Percentiles rank a stretch among this genome's conserved stretches.
phyloP scores from a whole-genome alignment of 805 yeast genomes.

The Candida maesae region DNA sequence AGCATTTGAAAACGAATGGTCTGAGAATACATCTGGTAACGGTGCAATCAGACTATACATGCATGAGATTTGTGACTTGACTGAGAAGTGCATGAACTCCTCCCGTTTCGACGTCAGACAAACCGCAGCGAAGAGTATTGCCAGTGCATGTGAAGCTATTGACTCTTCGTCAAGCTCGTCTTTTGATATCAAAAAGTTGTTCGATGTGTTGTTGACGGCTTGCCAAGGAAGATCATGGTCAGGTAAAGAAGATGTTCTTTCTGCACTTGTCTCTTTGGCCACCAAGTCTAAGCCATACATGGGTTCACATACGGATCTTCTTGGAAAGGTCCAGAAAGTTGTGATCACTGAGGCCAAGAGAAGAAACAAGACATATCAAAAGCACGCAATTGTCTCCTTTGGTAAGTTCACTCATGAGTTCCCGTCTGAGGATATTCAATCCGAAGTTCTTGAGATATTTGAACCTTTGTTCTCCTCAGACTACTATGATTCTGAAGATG shows the following conservation, averaged over 20 bases:
- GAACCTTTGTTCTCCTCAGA: slow-evolving; percentile 35
- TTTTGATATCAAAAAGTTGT: slow-evolving; percentile 33
- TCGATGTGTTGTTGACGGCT: slow-evolving; percentile 53
- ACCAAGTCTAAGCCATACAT: slow-evolving; percentile 41
- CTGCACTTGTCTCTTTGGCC: slow-evolving; percentile 61
- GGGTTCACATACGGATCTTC: slow-evolving; percentile 28
- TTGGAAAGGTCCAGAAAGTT: slow-evolving; percentile 38
- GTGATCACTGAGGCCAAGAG: slow-evolving; percentile 61
- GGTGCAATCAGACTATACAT: slow-evolving; percentile 68
- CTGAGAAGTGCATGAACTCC: slow-evolving; percentile 41
- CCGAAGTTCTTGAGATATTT: slow-evolving; percentile 31
- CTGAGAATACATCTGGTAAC: slow-evolving; percentile 70
- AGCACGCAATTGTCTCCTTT: slow-evolving; percentile 46
- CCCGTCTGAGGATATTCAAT: slow-evolving; percentile 30
- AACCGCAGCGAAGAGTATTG: slow-evolving; percentile 65
- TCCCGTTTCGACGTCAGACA: slow-evolving; percentile 66
- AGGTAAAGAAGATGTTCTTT: slow-evolving; percentile 77
- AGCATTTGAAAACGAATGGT: slow-evolving; percentile 66
- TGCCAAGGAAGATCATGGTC: slow-evolving; percentile 79
- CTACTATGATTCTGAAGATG: slow-evolving; percentile 37
- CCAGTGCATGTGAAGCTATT: slow-evolving; percentile 49
- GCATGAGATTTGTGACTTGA: slow-evolving; percentile 57
- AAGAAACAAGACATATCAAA: slow-evolving; percentile 61
- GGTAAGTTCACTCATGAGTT: slow-evolving; percentile 46
- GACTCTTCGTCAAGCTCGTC: slow-evolving; percentile 28